Percentiles rank a stretch among this genome's conserved stretches.
Conservation (phyloP, 2,329 filamentous ascomycete species). For the Escovopsis sp. region DNA sequence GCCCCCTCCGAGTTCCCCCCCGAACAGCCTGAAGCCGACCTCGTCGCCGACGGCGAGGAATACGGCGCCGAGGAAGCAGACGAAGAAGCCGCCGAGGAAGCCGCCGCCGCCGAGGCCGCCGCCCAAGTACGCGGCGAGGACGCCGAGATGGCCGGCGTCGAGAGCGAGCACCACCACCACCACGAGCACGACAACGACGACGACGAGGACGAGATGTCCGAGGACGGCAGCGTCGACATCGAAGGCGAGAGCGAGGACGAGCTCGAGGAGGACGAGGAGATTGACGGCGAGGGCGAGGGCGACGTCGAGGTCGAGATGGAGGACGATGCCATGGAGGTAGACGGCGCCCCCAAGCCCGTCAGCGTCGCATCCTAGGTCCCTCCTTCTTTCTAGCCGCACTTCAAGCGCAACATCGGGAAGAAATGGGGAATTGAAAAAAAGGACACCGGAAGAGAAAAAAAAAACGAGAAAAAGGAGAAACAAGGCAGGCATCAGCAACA, state of each 20-base stretch:
- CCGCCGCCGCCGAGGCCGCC: no score
- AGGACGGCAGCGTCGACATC: slow-evolving; percentile 65
- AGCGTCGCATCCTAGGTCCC: slow-evolving; percentile 18
- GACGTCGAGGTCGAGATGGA: slow-evolving; percentile 20
- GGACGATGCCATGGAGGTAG: slow-evolving; percentile 37
- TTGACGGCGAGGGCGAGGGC: slow-evolving; percentile 22
- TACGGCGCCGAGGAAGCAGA: slow-evolving; percentile 87
- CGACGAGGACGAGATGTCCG: slow-evolving; percentile 54
- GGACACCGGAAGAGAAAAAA: no score
- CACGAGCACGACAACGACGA: slow-evolving; percentile 25
- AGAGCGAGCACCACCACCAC: slow-evolving; percentile 27
- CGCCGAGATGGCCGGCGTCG: slow-evolving; percentile 60
- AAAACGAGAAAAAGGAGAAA: no score
- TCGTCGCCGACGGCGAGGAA: slow-evolving; percentile 67
- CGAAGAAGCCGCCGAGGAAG: slow-evolving; percentile 45
- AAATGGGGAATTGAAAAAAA: no score
- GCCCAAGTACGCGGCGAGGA: slow-evolving; percentile 45
- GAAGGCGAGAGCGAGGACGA: slow-evolving; percentile 64
- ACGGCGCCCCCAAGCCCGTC: slow-evolving; percentile 20
- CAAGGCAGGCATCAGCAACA: no score
- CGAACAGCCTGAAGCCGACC: slow-evolving; percentile 91
- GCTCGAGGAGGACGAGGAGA: slow-evolving; percentile 49
- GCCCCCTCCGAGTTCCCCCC: slow-evolving; percentile 92
- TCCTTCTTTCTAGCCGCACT: no score
- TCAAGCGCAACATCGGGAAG: no score